Base-by-base conservation (phyloP, 352 stramenopile genomes). In the Pythium coloratum region DNA sequence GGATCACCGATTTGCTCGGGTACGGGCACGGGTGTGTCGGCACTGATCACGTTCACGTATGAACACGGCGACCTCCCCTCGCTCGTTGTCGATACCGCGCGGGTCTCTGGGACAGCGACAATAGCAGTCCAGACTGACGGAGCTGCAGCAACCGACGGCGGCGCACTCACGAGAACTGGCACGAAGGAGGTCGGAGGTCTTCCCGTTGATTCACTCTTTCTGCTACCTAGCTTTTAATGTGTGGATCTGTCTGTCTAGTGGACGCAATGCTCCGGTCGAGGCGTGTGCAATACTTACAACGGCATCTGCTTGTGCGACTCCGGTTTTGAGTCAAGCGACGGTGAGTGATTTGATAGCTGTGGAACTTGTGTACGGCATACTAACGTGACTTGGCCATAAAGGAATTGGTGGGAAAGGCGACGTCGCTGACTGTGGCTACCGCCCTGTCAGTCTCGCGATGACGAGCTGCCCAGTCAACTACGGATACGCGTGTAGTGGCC, bases 41-140 rank as follows among this genome's bases (percentile, higher is more conserved):
- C 82, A 16, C 57, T 78, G 49, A 70, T 94, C 61, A 90, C 84
- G 6, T 94, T 91, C 66, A 81, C 72, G 6, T 66, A 87, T 42
- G 83, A 94, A 56, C 82, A 91, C 50, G 86, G 84, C 7, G 69
- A 89, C 36, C 71, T 94, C 5, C 86, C 82, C 16, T 54, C 72
- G 20, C 73, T 92, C 0, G 47, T 66, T 4, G 62, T 90, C 18
- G 67, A 73, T 6, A 46, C 68, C 5, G 65, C 79, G 1, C 64
- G 46, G 2, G 26, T 88, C 16, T 65, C 66, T 16, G 78, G 78
- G 0, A 78, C 73, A 5, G 71, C 47, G 12, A 54, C 62, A 13
- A 53, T 89, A 30, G 76, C 77, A 4, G 61, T 89, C 20, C 42
- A 88, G 34, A 16, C 40, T 77, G 82, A 75, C 47, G 83, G 81